phyloP scores from a whole-genome alignment of 2,329 filamentous ascomycete genomes.

The Curvularia eragrostidis region DNA sequence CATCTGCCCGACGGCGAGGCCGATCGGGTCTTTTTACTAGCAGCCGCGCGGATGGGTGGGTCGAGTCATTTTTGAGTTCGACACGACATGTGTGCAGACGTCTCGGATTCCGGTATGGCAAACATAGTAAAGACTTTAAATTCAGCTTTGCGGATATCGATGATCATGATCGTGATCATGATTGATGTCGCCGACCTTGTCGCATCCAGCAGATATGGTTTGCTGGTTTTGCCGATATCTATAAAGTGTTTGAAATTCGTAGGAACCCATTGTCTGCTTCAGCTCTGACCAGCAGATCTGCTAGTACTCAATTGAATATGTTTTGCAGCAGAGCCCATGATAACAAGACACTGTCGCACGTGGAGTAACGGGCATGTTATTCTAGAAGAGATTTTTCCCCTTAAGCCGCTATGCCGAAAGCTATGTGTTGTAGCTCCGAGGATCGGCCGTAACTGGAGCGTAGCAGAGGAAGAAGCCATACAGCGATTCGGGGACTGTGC shows the following conservation, averaged over 20 bases:
- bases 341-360: too few relatives aligned
- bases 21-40: background rate
- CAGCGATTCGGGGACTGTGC: background rate
- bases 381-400: background rate
- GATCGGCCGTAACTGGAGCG: background rate
- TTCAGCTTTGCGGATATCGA: background rate
- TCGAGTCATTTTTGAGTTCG: background rate
- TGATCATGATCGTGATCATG: background rate
- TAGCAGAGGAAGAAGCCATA: background rate
- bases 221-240: background rate
- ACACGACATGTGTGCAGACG: background rate
- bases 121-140: background rate
- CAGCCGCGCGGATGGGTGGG: background rate
- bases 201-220: background rate
- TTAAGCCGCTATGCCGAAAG: background rate
- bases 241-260: background rate
- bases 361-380: background rate
- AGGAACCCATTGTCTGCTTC: background rate
- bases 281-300: too few relatives aligned
- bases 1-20: background rate
- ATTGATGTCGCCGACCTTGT: background rate
- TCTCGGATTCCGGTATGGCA: background rate
- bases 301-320: too few relatives aligned
- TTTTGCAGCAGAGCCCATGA: background rate
- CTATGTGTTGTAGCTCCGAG: background rate